Evolutionary conservation across 345 rosid species (phyloP).

Genomic region (Populus tremula): DNA sequence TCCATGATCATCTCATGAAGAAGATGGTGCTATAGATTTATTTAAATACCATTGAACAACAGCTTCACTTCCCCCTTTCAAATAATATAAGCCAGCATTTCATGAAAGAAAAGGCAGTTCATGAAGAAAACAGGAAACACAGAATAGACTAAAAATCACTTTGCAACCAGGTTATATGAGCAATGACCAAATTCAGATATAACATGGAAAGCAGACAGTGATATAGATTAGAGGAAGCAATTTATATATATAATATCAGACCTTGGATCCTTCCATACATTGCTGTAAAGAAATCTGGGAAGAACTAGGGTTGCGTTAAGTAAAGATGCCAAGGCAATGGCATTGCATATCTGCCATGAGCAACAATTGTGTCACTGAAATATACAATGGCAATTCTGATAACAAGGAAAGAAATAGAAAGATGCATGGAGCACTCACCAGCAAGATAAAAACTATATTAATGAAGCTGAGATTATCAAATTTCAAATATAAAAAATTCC

Average conservation of each 20-base stretch:
- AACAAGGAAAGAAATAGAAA: neutral
- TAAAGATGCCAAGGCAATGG: constrained; percentile 70
- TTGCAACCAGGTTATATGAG: neutral
- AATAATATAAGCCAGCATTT: neutral
- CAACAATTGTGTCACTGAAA: constrained; percentile 6
- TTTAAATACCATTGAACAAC: neutral
- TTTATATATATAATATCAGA: constrained; percentile 12
- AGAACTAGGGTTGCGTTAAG: constrained; percentile 75
- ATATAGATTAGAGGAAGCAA: neutral
- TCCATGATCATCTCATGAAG: neutral
- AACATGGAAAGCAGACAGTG: neutral
- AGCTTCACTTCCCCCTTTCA: neutral
- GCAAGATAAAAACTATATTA: neutral
- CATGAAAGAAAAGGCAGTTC: neutral
- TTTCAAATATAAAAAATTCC: neutral
- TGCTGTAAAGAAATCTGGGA: constrained; percentile 91
- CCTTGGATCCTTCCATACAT: constrained; percentile 99
- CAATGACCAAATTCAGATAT: neutral
- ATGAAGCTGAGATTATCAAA: neutral
- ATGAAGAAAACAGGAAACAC: neutral
- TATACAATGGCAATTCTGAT: neutral
- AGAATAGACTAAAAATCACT: neutral
- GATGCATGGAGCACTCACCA: neutral
- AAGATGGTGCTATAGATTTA: neutral
- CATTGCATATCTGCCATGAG: constrained; percentile 69